These are phyloP conservation scores for Byssochlamys sp. DNA, from an alignment of 2,329 filamentous ascomycete genomes.

Conservation along the genomic window DNA sequence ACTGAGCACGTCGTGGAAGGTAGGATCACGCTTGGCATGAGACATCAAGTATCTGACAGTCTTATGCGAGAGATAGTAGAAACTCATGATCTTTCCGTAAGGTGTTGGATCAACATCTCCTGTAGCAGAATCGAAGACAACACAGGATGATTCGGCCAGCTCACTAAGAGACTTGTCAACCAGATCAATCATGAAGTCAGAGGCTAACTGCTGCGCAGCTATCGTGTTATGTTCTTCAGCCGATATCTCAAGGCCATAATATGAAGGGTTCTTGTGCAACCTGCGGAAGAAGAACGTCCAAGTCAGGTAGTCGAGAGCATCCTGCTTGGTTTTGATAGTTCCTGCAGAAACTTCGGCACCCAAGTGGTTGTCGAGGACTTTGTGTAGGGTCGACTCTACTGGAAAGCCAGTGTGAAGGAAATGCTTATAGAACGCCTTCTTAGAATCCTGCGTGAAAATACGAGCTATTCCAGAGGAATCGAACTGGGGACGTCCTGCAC, in stretches of 20 bases:
- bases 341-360: constrained; percentile 88
- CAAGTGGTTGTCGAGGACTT: constrained; percentile 92
- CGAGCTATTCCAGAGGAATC: constrained; percentile 90
- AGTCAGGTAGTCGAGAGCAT: constrained; percentile 91
- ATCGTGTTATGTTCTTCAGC: constrained; percentile 85
- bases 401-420: constrained; percentile 97
- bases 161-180: constrained; percentile 78
- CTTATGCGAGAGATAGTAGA: constrained; percentile 94
- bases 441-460: constrained; percentile 93
- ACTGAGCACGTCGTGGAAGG: constrained; percentile 70
- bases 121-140: constrained; percentile 65
- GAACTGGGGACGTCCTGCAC: constrained; percentile 91
- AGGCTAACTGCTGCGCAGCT: constrained; percentile 73
- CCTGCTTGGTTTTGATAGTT: constrained; percentile 87
- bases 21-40: constrained; percentile 64
- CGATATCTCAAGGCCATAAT: constrained; percentile 89
- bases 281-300: constrained; percentile 99
- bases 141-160: constrained; percentile 73
- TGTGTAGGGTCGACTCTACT: constrained; percentile 90
- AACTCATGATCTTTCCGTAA: constrained; percentile 96
- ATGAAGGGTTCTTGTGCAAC: constrained; percentile 94
- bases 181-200: constrained; percentile 88
- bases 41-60: constrained; percentile 78
- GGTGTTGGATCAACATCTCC: constrained; percentile 84
- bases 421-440: constrained; percentile 99